Conservation (phyloP, 1,284 basidiomycete genomes). For the Ustilago vetiveriae region DNA sequence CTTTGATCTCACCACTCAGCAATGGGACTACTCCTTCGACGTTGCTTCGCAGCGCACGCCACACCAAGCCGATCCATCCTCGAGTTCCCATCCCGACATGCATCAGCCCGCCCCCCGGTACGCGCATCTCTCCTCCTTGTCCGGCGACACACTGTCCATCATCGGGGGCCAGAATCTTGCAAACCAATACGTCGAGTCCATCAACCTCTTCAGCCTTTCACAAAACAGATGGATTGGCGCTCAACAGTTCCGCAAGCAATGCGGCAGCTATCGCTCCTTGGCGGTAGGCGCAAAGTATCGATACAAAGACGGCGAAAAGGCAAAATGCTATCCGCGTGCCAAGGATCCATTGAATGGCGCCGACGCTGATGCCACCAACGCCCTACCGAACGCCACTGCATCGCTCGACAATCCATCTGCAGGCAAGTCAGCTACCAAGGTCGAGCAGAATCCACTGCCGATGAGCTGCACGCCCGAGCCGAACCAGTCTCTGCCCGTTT, state of each 20-base stretch:
- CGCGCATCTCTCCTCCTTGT: constrained; percentile 58
- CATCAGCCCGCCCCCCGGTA: constrained; percentile 51
- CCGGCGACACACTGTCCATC: constrained; percentile 75
- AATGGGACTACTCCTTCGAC: constrained; percentile 54
- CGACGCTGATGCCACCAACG: background rate
- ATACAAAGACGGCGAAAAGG: constrained; percentile 45
- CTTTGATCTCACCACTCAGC: constrained; percentile 51
- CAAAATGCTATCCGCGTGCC: constrained; percentile 50
- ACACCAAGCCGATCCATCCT: constrained; percentile 6
- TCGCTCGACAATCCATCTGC: constrained; percentile 4
- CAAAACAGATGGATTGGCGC: constrained; percentile 46
- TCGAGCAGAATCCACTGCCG: constrained; percentile 46
- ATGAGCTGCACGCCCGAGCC: constrained; percentile 32
- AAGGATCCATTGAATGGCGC: constrained; percentile 28
- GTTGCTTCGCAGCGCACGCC: constrained; percentile 8
- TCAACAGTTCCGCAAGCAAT: constrained; percentile 53
- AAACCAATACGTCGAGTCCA: constrained; percentile 69
- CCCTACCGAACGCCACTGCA: background rate
- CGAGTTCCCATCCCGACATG: constrained; percentile 10
- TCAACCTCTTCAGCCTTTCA: constrained; percentile 57
- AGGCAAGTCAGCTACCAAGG: constrained; percentile 1
- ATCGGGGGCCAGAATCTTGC: constrained; percentile 86
- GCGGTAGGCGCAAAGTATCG: constrained; percentile 43
- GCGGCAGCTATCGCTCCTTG: constrained; percentile 58
- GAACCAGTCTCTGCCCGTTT: constrained; percentile 41